Percentiles rank a stretch among this genome's conserved stretches.
These are phyloP conservation scores for Paraphoma sp. DNA, from an alignment of 2,329 filamentous ascomycete genomes.

Conservation along the genomic window DNA sequence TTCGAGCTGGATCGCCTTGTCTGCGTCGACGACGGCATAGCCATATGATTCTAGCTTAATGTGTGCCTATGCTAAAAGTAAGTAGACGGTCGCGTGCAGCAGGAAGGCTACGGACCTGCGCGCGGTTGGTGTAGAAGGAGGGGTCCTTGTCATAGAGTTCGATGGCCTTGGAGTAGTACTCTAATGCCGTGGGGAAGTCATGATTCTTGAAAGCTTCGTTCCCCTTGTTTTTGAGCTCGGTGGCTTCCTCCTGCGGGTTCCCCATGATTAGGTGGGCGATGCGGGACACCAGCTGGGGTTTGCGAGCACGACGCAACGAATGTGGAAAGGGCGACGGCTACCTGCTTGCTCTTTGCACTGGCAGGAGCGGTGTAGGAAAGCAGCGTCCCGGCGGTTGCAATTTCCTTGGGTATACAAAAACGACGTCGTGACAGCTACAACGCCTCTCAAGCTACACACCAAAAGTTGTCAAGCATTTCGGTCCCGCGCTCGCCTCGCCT, in stretches of 20 bases:
- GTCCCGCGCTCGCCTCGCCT: constrained; percentile 33
- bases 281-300: constrained; percentile 10
- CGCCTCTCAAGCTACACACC: constrained; percentile 15
- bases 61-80: constrained; percentile 69
- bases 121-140: constrained; percentile 92
- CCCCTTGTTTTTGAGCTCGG: constrained; percentile 88
- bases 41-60: constrained; percentile 97
- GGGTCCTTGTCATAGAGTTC: constrained; percentile 81
- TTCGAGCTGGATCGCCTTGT: constrained; percentile 89
- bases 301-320: constrained; percentile 7
- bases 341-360: background rate
- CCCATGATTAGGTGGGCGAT: constrained; percentile 37
- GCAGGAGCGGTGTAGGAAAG: constrained; percentile 15
- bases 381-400: background rate
- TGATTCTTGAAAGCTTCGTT: constrained; percentile 91
- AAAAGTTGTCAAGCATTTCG: constrained; percentile 26
- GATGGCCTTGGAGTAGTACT: constrained; percentile 88
- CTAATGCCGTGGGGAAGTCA: constrained; percentile 83
- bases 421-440: constrained; percentile 12
- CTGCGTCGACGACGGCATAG: constrained; percentile 88
- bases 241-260: constrained; percentile 69
- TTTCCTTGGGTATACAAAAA: background rate
- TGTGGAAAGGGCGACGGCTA: constrained; percentile 14
- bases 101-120: constrained; percentile 70
- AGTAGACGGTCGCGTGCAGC: constrained; percentile 32